Evolutionary conservation across 2,329 filamentous ascomycete genomes (phyloP).

Genomic region (Zalaria sp.): DNA sequence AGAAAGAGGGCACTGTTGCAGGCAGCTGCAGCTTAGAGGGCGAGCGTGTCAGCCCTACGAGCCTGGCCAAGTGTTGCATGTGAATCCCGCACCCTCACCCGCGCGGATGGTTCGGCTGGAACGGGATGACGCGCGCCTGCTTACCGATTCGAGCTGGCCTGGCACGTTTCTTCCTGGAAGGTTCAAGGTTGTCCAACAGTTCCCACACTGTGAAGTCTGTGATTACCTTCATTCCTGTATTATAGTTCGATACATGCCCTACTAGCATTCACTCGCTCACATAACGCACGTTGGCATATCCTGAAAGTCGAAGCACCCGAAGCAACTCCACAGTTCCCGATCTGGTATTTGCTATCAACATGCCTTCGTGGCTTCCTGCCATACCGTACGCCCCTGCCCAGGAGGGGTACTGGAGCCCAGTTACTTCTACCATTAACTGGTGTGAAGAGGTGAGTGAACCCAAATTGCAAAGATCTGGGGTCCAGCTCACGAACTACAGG

Average conservation of each 20-base stretch:
- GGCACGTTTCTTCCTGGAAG: neutral
- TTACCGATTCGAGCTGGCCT: neutral
- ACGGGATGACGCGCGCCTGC: neutral
- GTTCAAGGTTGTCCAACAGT: neutral
- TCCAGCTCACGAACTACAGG: conserved; percentile 30
- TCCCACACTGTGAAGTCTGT: neutral
- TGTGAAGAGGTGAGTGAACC: conserved; percentile 53
- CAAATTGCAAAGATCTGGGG: neutral
- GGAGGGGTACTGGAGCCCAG: conserved; percentile 52
- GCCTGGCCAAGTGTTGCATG: neutral
- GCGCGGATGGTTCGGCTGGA: neutral
- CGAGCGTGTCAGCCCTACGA: too few species aligned
- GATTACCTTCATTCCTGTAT: too few species aligned
- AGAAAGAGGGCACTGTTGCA: too few species aligned
- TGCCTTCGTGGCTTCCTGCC: conserved; percentile 26
- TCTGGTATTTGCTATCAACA: conserved; percentile 1
- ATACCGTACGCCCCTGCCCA: conserved; percentile 35
- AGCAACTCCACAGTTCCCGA: too few species aligned
- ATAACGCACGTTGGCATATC: too few species aligned
- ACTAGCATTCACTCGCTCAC: too few species aligned
- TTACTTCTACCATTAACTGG: conserved; percentile 63
- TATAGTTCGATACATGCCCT: too few species aligned
- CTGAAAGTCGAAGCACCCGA: too few species aligned
- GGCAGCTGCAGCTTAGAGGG: too few species aligned
- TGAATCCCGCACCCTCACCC: neutral